Base-by-base conservation (phyloP, 1,139 yeast species). In the Blastobotrys arbuscula region DNA sequence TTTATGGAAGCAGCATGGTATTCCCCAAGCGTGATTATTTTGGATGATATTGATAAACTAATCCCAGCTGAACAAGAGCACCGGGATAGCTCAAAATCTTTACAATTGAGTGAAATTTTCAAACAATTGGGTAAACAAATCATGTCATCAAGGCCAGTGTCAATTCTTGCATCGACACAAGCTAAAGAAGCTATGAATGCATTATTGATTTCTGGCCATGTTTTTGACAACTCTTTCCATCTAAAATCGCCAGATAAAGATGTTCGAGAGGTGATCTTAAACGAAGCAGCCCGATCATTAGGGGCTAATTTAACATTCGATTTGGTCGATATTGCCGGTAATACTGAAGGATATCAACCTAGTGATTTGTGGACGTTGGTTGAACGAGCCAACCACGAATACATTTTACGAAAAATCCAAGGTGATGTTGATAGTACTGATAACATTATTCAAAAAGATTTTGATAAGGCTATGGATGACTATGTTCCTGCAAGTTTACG, bases 271-370 rank as follows among this genome's bases (percentile, higher is more conserved):
- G 66, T 69, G 19, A 71, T 87, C 10, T 57, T 88, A 35, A 64
- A 70, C 8, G 70, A 73, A 41, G 80, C 81, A 44, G 58, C 84
- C 7, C 50, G 57, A 0, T 51, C 56, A 39, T 61, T 59, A 51
- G 66, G 56, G 1, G 12, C 67, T 68, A 60, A 61, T 55, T 55
- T 53, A 48, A 67, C 70, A 3, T 73, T 79, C 52, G 90, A 84
- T 58, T 60, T 82, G 16, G 74, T 82, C 65, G 95, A 87, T 59
- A 73, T 89, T 56, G 83, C 89, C 0, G 69, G 35, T 23, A 92
- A 83, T 50, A 85, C 96, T 0, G 97, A 92, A 59, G 97, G 97
- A 0, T 92, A 83, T 63, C 77, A 87, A 37, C 95, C 97, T 0
- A 79, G 82, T 36, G 98, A 92, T 63, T 65, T 92, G 52, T 79